Evolutionary conservation across 129 eudicot genomes (phyloP).

Genomic region (Scalesia atractyloides): DNA sequence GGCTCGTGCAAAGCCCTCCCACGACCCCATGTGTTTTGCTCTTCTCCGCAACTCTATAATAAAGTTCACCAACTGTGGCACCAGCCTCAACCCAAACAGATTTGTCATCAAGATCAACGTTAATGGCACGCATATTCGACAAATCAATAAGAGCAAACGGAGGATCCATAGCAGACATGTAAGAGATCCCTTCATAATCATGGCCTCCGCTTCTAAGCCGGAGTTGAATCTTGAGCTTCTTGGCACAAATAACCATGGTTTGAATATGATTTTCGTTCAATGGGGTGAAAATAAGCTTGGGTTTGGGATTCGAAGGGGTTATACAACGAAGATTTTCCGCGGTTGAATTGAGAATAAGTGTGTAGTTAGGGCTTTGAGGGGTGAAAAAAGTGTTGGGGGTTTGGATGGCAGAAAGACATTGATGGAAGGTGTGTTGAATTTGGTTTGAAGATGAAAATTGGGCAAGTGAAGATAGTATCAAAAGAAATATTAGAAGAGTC

Average conservation of each 20-base stretch:
- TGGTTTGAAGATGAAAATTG: constrained; percentile 22
- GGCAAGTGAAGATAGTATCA: constrained; percentile 13
- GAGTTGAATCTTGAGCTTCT: constrained; percentile 37
- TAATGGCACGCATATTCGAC: constrained; percentile 37
- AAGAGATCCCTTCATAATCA: constrained; percentile 57
- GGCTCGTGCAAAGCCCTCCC: constrained; percentile 51
- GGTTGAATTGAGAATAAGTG: constrained; percentile 34
- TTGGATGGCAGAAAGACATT: constrained; percentile 32
- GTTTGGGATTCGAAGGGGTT: constrained; percentile 40
- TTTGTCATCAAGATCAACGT: constrained; percentile 31
- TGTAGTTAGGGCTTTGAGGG: constrained; percentile 33
- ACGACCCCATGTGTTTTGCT: constrained; percentile 43
- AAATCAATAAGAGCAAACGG: constrained; percentile 43
- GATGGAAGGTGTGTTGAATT: constrained; percentile 24
- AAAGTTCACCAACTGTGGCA: constrained; percentile 56
- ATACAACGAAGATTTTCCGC: constrained; percentile 51
- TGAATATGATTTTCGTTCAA: constrained; percentile 40
- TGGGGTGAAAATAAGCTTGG: constrained; percentile 50
- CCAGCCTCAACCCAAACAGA: constrained; percentile 56
- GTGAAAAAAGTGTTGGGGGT: constrained; percentile 28
- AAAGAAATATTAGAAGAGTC: constrained; percentile 12
- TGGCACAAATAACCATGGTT: constrained; percentile 44
- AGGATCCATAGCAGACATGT: constrained; percentile 21
- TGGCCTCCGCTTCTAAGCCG: constrained; percentile 59
- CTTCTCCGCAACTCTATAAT: constrained; percentile 48